Base-by-base conservation (phyloP, 257 asterid species). In the Gynochthodes officinalis region DNA sequence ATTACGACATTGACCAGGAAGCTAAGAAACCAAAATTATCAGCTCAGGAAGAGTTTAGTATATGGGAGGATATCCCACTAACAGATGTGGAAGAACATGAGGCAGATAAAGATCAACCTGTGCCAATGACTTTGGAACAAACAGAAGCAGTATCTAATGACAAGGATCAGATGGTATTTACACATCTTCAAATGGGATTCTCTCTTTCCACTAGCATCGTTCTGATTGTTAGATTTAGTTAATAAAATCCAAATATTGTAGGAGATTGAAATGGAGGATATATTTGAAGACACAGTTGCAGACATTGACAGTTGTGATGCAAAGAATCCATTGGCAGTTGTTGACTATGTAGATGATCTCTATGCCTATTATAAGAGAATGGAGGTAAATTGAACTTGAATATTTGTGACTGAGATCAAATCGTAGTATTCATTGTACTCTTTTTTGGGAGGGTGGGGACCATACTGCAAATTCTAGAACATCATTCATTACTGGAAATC, bases 251-350 rank as follows among this genome's bases (percentile, higher is more conserved):
- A 43, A 44, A 18, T 83, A 46, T 28, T 80, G 79, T 39, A 84
- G 90, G 98, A 94, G 84, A 88, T 94, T 12, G 97, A 91, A 57
- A 93, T 93, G 97, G 98, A 88, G 64, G 98, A 94, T 81, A 89
- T 88, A 64, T 87, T 87, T 39, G 96, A 89, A 68, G 96, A 91
- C 73, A 61, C 86, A 35, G 71, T 89, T 0, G n/a, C 78, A 71
- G 96, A 94, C 73, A 94, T 94, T 15, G 98, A 94, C 49, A 63
- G 83, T 19, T 52, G 75, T 44, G 97, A 94, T 71, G 86, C 81
- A 2, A 87, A 86, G 78, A 84, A 93, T 72, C 91, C 94, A 15
- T 87, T 93, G 48, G 88, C 96, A 10, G 96, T 82, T 37, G 82
- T 76, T 7, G 98, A 94, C n/a, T 94, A 94, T 70, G 86, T 91